phyloP scores from a whole-genome alignment of 2,329 filamentous ascomycete species.

The Cryoendolithus antarcticus region DNA sequence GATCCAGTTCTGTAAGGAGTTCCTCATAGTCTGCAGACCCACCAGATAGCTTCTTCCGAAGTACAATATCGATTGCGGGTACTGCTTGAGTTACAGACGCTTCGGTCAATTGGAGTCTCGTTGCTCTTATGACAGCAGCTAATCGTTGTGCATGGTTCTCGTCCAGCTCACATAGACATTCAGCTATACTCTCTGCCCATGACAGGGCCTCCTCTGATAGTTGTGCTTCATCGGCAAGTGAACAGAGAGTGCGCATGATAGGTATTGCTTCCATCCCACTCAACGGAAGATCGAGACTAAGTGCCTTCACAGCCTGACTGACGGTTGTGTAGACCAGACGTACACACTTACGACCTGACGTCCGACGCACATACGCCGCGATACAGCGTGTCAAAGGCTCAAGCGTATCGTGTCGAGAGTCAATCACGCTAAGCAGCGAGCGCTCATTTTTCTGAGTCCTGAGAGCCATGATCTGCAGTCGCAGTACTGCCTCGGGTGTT shows the following conservation, averaged over 20 bases:
- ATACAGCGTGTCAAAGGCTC: too few species aligned
- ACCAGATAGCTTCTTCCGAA: slow-evolving; percentile 12
- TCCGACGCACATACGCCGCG: too few species aligned
- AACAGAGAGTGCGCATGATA: slow-evolving; percentile 9
- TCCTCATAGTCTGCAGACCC: slow-evolving; percentile 15
- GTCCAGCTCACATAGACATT: slow-evolving; percentile 7
- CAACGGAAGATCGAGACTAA: too few species aligned
- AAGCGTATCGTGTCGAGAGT: too few species aligned
- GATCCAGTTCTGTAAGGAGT: slow-evolving; percentile 11
- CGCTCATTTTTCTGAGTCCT: too few species aligned
- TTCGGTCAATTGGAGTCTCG: too few species aligned
- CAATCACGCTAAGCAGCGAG: too few species aligned
- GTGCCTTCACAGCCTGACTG: too few species aligned
- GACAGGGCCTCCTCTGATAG: slow-evolving; percentile 3
- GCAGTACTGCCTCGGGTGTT: slow-evolving; percentile 45
- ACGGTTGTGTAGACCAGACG: too few species aligned
- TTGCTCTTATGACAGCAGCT: slow-evolving; percentile 3
- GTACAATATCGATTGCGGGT: not conserved
- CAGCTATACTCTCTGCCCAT: slow-evolving; percentile 7
- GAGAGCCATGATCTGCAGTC: slow-evolving; percentile 53
- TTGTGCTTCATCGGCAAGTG: slow-evolving; percentile 10
- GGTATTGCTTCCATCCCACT: not conserved
- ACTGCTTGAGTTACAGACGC: too few species aligned
- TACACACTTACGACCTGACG: too few species aligned
- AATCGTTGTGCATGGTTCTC: slow-evolving; percentile 11